Percentiles rank a stretch among this genome's conserved stretches.
phyloP scores from a whole-genome alignment of 2,329 filamentous ascomycete species.

The Trichoderma citrinoviride region DNA sequence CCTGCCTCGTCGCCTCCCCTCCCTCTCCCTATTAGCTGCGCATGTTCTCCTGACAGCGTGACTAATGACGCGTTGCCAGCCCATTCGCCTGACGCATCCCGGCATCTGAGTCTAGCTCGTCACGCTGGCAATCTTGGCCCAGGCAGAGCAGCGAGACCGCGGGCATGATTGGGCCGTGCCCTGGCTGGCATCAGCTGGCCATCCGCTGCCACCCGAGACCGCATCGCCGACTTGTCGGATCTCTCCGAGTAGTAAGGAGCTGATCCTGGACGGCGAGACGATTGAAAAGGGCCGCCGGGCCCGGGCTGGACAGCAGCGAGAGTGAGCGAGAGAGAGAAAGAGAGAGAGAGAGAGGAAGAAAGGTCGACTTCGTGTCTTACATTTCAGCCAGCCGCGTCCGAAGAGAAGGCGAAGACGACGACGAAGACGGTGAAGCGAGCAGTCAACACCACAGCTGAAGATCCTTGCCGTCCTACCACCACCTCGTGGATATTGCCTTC shows the following conservation, averaged over 20 bases:
- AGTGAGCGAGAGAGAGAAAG: background rate
- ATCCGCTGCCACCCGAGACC: slow-evolving; percentile 11
- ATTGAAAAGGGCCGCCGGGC: slow-evolving; percentile 4
- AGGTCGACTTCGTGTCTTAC: background rate
- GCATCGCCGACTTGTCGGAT: slow-evolving; percentile 15
- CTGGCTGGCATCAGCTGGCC: slow-evolving; percentile 16
- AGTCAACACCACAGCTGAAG: background rate
- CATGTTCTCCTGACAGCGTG: slow-evolving; percentile 18
- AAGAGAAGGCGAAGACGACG: background rate
- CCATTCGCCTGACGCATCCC: slow-evolving; percentile 18
- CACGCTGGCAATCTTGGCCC: slow-evolving; percentile 10
- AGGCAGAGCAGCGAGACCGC: background rate
- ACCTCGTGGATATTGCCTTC: background rate
- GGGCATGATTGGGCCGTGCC: slow-evolving; percentile 14
- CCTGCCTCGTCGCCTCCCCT: background rate
- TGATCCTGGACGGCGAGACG: slow-evolving; percentile 3
- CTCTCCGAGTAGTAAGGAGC: slow-evolving; percentile 9
- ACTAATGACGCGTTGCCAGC: slow-evolving; percentile 20
- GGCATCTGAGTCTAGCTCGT: slow-evolving; percentile 17
- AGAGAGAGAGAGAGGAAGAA: background rate
- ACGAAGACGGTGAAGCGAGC: background rate
- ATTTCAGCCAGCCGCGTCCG: background rate
- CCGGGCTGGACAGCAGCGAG: background rate
- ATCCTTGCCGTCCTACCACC: background rate
- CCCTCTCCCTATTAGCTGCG: slow-evolving; percentile 6